These are phyloP conservation scores for Pholiota molesta DNA, from an alignment of 768 basidiomycete genomes.

Conservation along the genomic window DNA sequence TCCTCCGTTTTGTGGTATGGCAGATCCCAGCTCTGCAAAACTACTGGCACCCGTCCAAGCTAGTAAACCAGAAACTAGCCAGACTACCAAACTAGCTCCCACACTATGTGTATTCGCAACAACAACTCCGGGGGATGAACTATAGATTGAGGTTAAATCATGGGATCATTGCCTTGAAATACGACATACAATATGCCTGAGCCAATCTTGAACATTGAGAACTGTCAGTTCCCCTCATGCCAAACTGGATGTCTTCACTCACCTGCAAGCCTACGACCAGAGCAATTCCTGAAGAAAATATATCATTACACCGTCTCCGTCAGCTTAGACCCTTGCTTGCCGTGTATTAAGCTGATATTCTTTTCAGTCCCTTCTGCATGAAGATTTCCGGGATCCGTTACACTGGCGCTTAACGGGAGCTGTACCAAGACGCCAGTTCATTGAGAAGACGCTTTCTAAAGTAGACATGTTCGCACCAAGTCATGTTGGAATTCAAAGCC, in stretches of 20 bases:
- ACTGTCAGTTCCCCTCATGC: neutral
- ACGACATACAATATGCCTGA: constrained; percentile 86
- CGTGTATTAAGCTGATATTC: constrained; percentile 75
- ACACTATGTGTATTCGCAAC: constrained; percentile 88
- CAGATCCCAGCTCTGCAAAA: constrained; percentile 89
- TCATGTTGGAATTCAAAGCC: constrained; percentile 82
- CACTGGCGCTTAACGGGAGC: constrained; percentile 74
- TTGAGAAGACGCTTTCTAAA: neutral
- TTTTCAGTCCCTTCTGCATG: constrained; percentile 61
- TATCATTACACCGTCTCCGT: neutral
- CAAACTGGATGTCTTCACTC: constrained; percentile 14
- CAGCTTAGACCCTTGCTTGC: constrained; percentile 40
- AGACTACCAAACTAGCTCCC: constrained; percentile 86
- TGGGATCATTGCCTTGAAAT: neutral
- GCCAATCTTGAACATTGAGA: constrained; percentile 59
- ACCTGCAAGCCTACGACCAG: constrained; percentile 85
- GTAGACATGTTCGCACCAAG: constrained; percentile 33
- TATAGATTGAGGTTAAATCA: constrained; percentile 27
- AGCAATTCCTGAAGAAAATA: constrained; percentile 64
- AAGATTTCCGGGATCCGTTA: constrained; percentile 67
- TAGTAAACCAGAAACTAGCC: constrained; percentile 81
- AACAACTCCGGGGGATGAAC: constrained; percentile 91
- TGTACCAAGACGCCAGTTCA: constrained; percentile 17
- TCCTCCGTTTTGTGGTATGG: constrained; percentile 78
- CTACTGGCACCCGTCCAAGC: constrained; percentile 97